Conservation (phyloP, 192 early-diverging fungal genomes). For the Gamsiella multidivaricata region DNA sequence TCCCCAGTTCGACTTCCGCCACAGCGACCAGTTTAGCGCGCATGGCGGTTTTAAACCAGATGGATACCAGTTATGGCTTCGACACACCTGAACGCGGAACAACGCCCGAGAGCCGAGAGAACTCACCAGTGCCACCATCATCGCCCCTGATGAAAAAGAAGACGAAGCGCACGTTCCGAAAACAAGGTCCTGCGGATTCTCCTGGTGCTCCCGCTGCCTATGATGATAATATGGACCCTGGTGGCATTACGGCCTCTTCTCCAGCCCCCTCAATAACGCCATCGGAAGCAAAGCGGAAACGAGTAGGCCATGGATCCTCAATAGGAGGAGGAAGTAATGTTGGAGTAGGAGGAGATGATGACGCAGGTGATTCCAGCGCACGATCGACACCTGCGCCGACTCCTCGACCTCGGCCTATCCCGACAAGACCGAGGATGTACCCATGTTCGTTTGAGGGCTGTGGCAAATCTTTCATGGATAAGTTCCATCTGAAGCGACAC, state of each 20-base stretch:
- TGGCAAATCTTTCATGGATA: conserved; percentile 52
- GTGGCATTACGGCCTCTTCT: not conserved
- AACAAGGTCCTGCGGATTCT: no score
- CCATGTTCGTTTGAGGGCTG: conserved; percentile 49
- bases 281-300: conserved; percentile 1
- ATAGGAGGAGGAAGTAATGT: no score
- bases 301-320: not conserved
- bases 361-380: conserved; percentile 11
- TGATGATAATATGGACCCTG: not conserved
- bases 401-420: not conserved
- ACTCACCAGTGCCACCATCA: conserved; percentile 26
- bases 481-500: conserved; percentile 49
- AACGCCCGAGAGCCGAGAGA: conserved; percentile 35
- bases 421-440: conserved; percentile 13
- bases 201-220: not conserved
- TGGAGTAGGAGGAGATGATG: conserved; percentile 5
- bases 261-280: no score
- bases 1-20: not conserved
- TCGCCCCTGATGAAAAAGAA: not conserved
- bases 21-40: conserved; percentile 1
- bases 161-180: conserved; percentile 14
- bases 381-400: conserved; percentile 23
- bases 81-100: conserved; percentile 50
- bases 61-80: conserved; percentile 15
- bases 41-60: conserved; percentile 22